Percentiles rank a stretch among this genome's conserved stretches.
phyloP scores from a whole-genome alignment of 169 alveolate species.

The Cryptosporidium muris region DNA sequence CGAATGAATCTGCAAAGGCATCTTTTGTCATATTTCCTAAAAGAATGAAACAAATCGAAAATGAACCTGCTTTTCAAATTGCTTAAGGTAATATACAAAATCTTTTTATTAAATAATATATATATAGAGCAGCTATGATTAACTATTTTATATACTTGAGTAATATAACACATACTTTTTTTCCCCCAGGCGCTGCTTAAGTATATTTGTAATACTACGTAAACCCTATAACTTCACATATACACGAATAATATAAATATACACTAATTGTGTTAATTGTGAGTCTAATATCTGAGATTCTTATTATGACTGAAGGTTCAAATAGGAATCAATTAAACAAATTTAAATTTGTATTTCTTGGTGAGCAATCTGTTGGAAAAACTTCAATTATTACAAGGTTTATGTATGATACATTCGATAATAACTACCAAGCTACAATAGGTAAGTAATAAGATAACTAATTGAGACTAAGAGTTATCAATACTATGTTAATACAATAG shows the following conservation, averaged over 20 bases:
- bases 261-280: too few relatives aligned
- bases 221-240: too few relatives aligned
- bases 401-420: constrained; percentile 96
- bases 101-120: too few relatives aligned
- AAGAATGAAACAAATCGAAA: constrained; percentile 12
- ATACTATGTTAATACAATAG: background rate
- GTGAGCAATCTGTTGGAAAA: constrained; percentile 98
- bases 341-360: constrained; percentile 93
- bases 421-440: constrained; percentile 88
- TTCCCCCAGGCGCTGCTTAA: too few relatives aligned
- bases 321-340: constrained; percentile 77
- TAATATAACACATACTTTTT: too few relatives aligned
- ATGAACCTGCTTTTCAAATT: constrained; percentile 60
- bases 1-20: constrained; percentile 59
- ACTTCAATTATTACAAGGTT: constrained; percentile 96
- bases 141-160: too few relatives aligned
- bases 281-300: too few relatives aligned
- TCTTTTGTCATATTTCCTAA: constrained; percentile 54
- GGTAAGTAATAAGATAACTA: constrained; percentile 63
- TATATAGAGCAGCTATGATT: too few relatives aligned
- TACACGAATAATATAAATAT: too few relatives aligned
- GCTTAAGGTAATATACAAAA: too few relatives aligned
- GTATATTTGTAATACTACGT: too few relatives aligned
- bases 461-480: background rate
- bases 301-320: constrained; percentile 26